Evolutionary conservation across 305 asterid species (phyloP).

Genomic region (Solanum chacoense): DNA sequence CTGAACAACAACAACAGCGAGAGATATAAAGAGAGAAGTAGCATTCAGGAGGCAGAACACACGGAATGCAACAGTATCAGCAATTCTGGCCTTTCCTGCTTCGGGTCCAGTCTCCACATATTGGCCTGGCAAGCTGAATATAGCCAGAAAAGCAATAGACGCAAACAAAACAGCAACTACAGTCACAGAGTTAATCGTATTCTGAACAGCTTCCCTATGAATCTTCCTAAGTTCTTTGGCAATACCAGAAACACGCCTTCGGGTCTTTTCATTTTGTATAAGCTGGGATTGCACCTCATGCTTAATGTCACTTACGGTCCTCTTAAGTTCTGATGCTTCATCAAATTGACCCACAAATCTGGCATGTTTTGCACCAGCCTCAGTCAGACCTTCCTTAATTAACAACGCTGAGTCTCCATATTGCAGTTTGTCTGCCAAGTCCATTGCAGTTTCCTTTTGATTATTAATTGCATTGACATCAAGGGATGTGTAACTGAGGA

Average conservation of each 20-base stretch:
- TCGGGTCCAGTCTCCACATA: conserved; percentile 39
- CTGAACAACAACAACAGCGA: conserved; percentile 90
- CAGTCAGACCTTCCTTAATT: conserved; percentile 58
- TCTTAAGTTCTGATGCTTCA: conserved; percentile 72
- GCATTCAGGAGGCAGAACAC: conserved; percentile 78
- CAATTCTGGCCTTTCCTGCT: conserved; percentile 46
- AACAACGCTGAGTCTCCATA: conserved; percentile 59
- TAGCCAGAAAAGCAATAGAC: conserved; percentile 87
- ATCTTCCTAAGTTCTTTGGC: conserved; percentile 93
- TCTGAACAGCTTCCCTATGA: conserved; percentile 90
- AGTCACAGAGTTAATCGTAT: conserved; percentile 82
- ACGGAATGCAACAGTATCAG: conserved; percentile 50
- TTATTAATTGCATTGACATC: conserved; percentile 69
- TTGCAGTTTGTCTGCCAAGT: conserved; percentile 87
- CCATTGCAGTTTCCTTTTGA: conserved; percentile 87
- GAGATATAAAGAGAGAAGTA: conserved; percentile 81
- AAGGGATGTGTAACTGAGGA: conserved; percentile 51
- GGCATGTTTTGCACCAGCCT: conserved; percentile 88
- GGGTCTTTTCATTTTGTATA: conserved; percentile 84
- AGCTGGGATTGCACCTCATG: conserved; percentile 95
- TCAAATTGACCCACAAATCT: conserved; percentile 54
- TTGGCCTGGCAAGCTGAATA: conserved; percentile 87
- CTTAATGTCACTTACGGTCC: conserved; percentile 93
- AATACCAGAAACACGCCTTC: conserved; percentile 80
- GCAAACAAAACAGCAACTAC: conserved; percentile 93